Evolutionary conservation across 257 asterid genomes (phyloP), one percentile per base, ranked within the genome.

Genomic region (Fraxinus excelsior): DNA sequence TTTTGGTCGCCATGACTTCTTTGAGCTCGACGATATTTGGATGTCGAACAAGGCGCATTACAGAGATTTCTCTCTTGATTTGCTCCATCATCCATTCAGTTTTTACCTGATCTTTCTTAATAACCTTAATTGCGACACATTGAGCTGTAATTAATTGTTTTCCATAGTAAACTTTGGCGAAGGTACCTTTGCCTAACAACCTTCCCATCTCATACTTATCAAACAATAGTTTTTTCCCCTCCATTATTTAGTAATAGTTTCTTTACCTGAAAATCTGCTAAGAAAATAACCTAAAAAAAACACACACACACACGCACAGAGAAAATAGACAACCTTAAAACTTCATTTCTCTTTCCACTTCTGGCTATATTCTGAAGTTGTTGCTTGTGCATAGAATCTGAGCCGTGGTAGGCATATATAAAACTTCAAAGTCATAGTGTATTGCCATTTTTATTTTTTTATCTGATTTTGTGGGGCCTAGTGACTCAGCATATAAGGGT

Each of bases 11-110:
- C 88, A 84, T 74, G 44, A 86, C 88, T 77, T 86, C 90, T 68
- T 78, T 84, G 40, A 86, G 82, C 75, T 84, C 85, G 7, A 82
- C 85, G 35, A 86, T 62, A 80, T 86, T 82, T 5, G 87, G 90
- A 51, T 86, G 90, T 71, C 88, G 86, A 4, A 86, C 90, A 12
- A 81, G 83, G 53, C 90, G 86, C 88, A 84, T 86, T 62, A 86
- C 80, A 1, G 90, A 79, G 68, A 86, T 86, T 53, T 86, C 90
- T 1, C 87, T 76, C 75, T 78, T 80, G 82, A 86, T 86, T 67
- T 86, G 86, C 51, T 86, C 88, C 86, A 83, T 83, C 83, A 79
- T 76, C 18, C 34, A 32, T 34, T 72, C 76, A 44, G 79, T 72
- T 58, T 76, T 82, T 35, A 79, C 80, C 34, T 71, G 77, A 64